Evolutionary conservation across 2,329 filamentous ascomycete species (phyloP).

Genomic region (Aspergillus novoparasiticus): DNA sequence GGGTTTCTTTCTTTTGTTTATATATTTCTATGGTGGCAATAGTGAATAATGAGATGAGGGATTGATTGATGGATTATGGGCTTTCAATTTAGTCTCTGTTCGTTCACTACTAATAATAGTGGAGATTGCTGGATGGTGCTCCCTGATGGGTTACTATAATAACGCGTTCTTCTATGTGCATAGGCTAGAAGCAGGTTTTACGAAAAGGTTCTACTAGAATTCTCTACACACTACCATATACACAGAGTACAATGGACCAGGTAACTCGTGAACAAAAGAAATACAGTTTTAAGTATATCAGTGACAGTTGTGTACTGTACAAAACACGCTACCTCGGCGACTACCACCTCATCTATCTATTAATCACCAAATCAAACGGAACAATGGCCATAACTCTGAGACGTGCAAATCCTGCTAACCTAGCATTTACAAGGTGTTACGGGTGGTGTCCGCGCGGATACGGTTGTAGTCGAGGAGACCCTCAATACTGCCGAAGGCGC

Average conservation of each 20-base stretch:
- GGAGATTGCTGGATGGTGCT: no score
- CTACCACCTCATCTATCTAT: conserved; percentile 32
- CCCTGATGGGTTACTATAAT: no score
- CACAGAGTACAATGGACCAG: background rate
- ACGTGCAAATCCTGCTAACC: conserved; percentile 20
- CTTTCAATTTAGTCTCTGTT: background rate
- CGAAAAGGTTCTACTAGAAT: background rate
- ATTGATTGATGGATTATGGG: background rate
- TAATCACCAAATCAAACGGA: conserved; percentile 25
- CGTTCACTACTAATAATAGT: background rate
- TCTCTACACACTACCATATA: background rate
- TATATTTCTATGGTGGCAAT: background rate
- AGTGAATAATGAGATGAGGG: background rate
- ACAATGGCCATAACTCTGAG: conserved; percentile 22
- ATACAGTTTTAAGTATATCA: conserved; percentile 35
- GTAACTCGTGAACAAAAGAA: conserved; percentile 18
- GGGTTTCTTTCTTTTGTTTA: background rate
- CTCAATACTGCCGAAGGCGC: conserved; percentile 91
- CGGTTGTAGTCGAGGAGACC: conserved; percentile 62
- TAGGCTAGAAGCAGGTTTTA: background rate
- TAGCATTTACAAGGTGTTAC: conserved; percentile 57
- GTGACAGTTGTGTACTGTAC: conserved; percentile 38
- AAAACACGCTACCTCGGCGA: conserved; percentile 29
- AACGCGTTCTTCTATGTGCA: background rate
- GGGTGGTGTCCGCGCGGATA: conserved; percentile 79